phyloP scores from a whole-genome alignment of 2,329 filamentous ascomycete genomes.

The Aureobasidium sp. region DNA sequence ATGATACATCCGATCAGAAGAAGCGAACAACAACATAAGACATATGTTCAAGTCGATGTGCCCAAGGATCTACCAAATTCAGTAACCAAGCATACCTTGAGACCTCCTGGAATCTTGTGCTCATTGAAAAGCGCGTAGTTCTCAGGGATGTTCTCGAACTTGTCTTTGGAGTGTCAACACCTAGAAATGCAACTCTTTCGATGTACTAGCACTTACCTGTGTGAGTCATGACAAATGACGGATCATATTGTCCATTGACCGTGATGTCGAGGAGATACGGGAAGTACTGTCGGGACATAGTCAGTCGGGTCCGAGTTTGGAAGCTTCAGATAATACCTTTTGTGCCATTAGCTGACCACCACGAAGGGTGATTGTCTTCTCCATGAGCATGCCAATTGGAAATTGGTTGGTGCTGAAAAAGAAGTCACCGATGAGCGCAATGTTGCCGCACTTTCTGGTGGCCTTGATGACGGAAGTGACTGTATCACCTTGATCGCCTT shows the following conservation, averaged over 20 bases:
- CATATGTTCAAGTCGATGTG: no score
- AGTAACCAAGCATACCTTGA: constrained; percentile 27
- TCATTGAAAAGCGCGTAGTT: constrained; percentile 22
- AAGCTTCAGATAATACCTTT: neutral
- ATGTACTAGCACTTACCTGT: neutral
- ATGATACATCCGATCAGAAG: no score
- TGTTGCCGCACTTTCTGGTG: constrained; percentile 17
- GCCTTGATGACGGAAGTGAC: constrained; percentile 10
- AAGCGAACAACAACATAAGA: no score
- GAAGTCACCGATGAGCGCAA: constrained; percentile 17
- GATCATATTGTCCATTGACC: constrained; percentile 19
- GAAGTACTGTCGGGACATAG: constrained; percentile 22
- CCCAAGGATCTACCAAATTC: neutral
- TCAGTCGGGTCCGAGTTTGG: neutral
- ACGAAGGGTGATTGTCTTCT: constrained; percentile 17
- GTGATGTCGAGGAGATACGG: constrained; percentile 26
- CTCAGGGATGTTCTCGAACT: constrained; percentile 27
- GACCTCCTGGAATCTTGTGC: constrained; percentile 26
- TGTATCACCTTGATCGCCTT: constrained; percentile 13
- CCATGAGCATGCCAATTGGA: constrained; percentile 15
- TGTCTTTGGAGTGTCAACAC: neutral
- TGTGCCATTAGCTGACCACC: constrained; percentile 16
- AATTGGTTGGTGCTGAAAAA: constrained; percentile 17
- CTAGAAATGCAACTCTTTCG: fast-evolving
- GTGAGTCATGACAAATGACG: constrained; percentile 8